Evolutionary conservation across 78 protist genomes (phyloP).

Genomic region (Diacronema lutheri): DNA sequence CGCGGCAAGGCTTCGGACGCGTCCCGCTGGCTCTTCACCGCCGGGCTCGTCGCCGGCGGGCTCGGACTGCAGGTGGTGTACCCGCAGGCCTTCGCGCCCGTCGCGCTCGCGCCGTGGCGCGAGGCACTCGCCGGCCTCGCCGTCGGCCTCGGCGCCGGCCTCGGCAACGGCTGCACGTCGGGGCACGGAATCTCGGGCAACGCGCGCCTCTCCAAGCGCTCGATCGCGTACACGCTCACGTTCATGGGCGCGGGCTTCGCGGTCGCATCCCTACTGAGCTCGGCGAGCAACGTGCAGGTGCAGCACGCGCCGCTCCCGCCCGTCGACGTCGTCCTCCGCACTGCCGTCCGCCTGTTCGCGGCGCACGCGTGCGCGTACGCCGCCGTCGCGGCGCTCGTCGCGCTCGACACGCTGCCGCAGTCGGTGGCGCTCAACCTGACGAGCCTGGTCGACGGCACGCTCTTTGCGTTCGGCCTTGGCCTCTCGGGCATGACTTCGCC

Average conservation of each 20-base stretch:
- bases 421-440: not conserved
- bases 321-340: no score
- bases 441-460: not conserved
- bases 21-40: no score
- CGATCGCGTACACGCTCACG: not conserved
- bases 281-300: not conserved
- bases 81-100: no score
- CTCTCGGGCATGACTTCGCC: constrained; percentile 18
- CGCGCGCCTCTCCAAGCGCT: constrained; percentile 25
- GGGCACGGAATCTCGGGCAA: constrained; percentile 46
- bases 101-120: not conserved
- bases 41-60: no score
- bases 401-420: not conserved
- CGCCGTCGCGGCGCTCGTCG: not conserved
- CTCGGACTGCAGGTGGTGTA: no score
- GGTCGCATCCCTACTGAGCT: not conserved
- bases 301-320: not conserved
- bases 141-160: constrained; percentile 30
- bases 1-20: no score
- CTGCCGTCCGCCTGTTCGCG: not conserved
- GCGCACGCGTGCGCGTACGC: not conserved
- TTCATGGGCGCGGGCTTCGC: not conserved
- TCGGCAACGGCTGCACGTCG: constrained; percentile 41
- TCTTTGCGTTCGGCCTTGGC: constrained; percentile 17
- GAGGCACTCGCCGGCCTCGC: constrained; percentile 10